phyloP scores from a whole-genome alignment of 495 filamentous ascomycete species.

The Immersiella caudata region DNA sequence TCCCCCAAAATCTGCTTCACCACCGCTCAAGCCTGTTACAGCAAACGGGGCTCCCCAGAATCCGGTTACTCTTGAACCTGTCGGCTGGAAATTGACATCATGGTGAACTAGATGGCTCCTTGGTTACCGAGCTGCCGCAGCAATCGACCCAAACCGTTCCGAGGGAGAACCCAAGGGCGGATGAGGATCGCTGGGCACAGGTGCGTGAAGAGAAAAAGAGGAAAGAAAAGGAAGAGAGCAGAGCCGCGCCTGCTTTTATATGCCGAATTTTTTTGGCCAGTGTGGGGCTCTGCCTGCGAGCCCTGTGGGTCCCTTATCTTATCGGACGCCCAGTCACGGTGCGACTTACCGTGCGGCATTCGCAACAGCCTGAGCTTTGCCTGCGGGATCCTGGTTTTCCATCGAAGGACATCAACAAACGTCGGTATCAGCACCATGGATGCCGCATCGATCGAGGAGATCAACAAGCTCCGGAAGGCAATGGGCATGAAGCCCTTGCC shows the following conservation, averaged over 20 bases:
- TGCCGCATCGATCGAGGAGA: constrained; percentile 85
- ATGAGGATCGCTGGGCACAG: constrained; percentile 81
- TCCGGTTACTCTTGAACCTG: constrained; percentile 81
- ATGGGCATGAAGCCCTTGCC: constrained; percentile 90
- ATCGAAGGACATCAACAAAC: neutral
- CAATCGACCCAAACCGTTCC: constrained; percentile 66
- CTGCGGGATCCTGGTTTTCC: constrained; percentile 6
- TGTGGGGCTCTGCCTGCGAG: constrained; percentile 28
- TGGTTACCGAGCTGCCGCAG: constrained; percentile 80
- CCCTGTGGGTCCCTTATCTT: constrained; percentile 31
- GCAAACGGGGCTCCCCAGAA: constrained; percentile 67
- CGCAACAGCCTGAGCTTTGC: constrained; percentile 8
- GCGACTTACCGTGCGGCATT: neutral
- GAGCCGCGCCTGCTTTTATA: constrained; percentile 21
- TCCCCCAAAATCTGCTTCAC: constrained; percentile 63
- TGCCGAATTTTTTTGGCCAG: constrained; percentile 30
- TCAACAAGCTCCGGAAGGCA: constrained; percentile 87
- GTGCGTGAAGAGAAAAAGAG: constrained; percentile 63
- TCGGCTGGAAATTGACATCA: constrained; percentile 92
- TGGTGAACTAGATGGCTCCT: constrained; percentile 70
- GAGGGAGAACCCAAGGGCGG: constrained; percentile 37
- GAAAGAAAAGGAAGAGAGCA: constrained; percentile 39
- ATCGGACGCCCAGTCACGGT: constrained; percentile 23
- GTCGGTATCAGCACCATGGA: constrained; percentile 60
- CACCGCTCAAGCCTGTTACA: constrained; percentile 48